Evolutionary conservation across 352 stramenopile genomes (phyloP).

Genomic region (Lagenidium giganteum): DNA sequence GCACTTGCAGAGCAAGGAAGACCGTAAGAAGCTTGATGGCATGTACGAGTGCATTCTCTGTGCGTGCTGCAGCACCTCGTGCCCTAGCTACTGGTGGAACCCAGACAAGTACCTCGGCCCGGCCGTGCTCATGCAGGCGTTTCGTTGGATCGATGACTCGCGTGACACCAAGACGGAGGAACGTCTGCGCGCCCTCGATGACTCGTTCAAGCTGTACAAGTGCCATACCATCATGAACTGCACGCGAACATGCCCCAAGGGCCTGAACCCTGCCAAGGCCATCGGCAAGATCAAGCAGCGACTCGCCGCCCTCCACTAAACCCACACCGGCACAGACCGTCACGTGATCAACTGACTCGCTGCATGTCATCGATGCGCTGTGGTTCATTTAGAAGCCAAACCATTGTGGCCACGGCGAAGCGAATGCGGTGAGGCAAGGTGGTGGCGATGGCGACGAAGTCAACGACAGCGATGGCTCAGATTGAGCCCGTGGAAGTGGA

Average conservation of each 20-base stretch:
- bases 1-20: conserved; percentile 89
- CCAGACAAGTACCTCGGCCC: conserved; percentile 93
- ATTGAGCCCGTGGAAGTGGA: background rate
- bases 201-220: conserved; percentile 99
- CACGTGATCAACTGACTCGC: too few relatives aligned
- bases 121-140: conserved; percentile 93
- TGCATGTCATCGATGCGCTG: too few relatives aligned
- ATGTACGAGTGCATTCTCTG: conserved; percentile 99
- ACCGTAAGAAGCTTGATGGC: conserved; percentile 99
- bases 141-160: conserved; percentile 99
- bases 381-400: too few relatives aligned
- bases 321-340: too few relatives aligned
- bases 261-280: conserved; percentile 98
- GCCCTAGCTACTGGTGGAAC: conserved; percentile 99
- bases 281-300: conserved; percentile 99
- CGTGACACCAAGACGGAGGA: conserved; percentile 96
- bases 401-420: too few relatives aligned
- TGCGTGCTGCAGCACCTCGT: conserved; percentile 98
- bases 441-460: too few relatives aligned
- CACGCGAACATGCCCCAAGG: conserved; percentile 99
- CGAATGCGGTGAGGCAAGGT: too few relatives aligned
- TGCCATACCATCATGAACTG: conserved; percentile 99
- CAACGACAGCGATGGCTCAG: background rate
- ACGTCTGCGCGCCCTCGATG: conserved; percentile 94
- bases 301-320: conserved; percentile 79